Evolutionary conservation across 1,284 basidiomycete genomes (phyloP).

Genomic region (Moniliophthora roreri): DNA sequence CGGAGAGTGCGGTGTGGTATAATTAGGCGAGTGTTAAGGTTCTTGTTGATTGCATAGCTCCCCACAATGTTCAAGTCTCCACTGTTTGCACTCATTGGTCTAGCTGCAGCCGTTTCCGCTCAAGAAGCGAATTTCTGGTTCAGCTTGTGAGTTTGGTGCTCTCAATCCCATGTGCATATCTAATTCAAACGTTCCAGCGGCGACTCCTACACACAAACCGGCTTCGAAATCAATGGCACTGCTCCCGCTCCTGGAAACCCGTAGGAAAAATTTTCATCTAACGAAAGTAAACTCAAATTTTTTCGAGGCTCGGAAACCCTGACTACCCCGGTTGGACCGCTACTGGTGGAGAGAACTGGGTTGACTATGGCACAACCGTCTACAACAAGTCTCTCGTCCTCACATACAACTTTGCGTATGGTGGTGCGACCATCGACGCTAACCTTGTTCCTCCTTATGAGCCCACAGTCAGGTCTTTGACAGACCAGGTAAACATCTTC

Average conservation of each 20-base stretch:
- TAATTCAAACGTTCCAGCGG: constrained; percentile 32
- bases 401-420: constrained; percentile 61
- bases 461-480: constrained; percentile 34
- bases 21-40: too few relatives aligned
- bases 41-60: too few relatives aligned
- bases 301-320: constrained; percentile 61
- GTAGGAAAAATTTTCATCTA: too few relatives aligned
- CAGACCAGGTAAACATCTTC: too few relatives aligned
- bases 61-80: too few relatives aligned
- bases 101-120: too few relatives aligned
- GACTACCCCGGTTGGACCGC: constrained; percentile 56
- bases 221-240: constrained; percentile 39
- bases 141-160: constrained; percentile 37
- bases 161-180: not conserved
- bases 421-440: constrained; percentile 59
- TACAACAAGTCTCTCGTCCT: constrained; percentile 52
- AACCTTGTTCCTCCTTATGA: constrained; percentile 47
- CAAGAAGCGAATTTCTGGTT: constrained; percentile 47
- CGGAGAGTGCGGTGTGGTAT: too few relatives aligned
- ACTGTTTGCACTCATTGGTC: too few relatives aligned
- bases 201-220: constrained; percentile 58
- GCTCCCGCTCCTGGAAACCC: constrained; percentile 48
- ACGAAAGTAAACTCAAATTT: too few relatives aligned
- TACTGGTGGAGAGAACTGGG: constrained; percentile 56
- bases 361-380: constrained; percentile 46